Conservation (phyloP, 2,329 filamentous ascomycete species). For the Bipolaris victoriae region DNA sequence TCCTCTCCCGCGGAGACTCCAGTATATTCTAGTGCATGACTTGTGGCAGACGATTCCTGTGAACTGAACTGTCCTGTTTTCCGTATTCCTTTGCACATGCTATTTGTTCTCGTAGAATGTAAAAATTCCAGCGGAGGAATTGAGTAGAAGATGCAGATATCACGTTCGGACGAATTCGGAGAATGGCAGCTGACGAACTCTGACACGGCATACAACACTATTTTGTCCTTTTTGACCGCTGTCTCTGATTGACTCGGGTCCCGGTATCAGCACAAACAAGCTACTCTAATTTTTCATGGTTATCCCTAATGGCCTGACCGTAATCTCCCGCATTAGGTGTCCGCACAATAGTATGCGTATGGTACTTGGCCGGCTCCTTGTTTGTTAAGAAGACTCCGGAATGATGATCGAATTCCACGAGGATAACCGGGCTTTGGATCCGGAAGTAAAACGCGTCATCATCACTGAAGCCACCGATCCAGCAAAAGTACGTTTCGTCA, state of each 20-base stretch:
- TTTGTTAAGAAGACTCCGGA: constrained; percentile 79
- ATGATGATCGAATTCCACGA: constrained; percentile 81
- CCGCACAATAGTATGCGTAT: constrained; percentile 76
- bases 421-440: constrained; percentile 75
- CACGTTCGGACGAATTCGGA: not conserved
- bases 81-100: not conserved
- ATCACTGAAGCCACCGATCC: constrained; percentile 74
- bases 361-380: constrained; percentile 74
- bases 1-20: not conserved
- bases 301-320: constrained; percentile 60
- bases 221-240: not conserved
- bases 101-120: not conserved
- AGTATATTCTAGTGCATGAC: not conserved
- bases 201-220: not conserved
- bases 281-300: constrained; percentile 24
- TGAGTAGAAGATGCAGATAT: not conserved
- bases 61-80: not conserved
- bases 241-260: not conserved
- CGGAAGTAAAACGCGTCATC: constrained; percentile 78
- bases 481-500: constrained; percentile 77
- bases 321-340: constrained; percentile 80
- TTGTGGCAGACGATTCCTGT: not conserved
- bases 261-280: not conserved
- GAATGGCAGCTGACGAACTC: not conserved
- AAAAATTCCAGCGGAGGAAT: not conserved